phyloP scores from a whole-genome alignment of 2,329 filamentous ascomycete genomes.

The Neurospora sp. region DNA sequence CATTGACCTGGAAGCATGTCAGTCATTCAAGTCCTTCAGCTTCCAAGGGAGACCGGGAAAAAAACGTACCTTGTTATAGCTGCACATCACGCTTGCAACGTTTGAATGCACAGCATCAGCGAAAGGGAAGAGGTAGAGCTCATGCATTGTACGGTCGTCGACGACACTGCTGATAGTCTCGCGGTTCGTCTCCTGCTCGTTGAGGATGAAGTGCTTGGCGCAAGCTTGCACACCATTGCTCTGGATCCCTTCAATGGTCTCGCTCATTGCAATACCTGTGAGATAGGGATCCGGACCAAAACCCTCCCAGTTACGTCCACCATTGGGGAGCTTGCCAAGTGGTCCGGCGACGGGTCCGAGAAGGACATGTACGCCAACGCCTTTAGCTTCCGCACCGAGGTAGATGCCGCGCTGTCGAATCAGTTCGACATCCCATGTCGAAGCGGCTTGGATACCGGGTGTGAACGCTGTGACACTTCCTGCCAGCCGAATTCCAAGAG shows the following conservation, averaged over 20 bases:
- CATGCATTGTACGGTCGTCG: slow-evolving; percentile 57
- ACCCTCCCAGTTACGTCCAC: slow-evolving; percentile 75
- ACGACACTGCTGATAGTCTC: slow-evolving; percentile 46
- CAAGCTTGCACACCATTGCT: slow-evolving; percentile 39
- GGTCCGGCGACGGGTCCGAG: slow-evolving; percentile 70
- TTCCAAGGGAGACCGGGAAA: background rate
- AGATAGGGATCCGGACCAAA: slow-evolving; percentile 75
- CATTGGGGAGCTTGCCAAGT: slow-evolving; percentile 61
- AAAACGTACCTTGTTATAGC: slow-evolving; percentile 47
- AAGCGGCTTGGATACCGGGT: slow-evolving; percentile 66
- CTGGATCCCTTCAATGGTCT: slow-evolving; percentile 52
- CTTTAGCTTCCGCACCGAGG: slow-evolving; percentile 59
- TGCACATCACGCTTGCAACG: slow-evolving; percentile 61
- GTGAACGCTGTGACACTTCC: slow-evolving; percentile 68
- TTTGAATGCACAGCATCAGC: slow-evolving; percentile 58
- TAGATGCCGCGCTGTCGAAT: slow-evolving; percentile 62
- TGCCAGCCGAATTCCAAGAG: slow-evolving; percentile 63
- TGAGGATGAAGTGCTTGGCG: slow-evolving; percentile 54
- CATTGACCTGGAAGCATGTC: slow-evolving; percentile 38
- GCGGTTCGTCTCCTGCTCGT: slow-evolving; percentile 58
- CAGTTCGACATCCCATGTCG: slow-evolving; percentile 69
- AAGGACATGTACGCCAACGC: slow-evolving; percentile 63
- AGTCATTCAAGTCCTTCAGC: background rate
- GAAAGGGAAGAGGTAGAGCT: slow-evolving; percentile 60
- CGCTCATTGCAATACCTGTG: slow-evolving; percentile 48